These are phyloP conservation scores for Betula pendula DNA, from an alignment of 306 rosid species.

Conservation along the genomic window DNA sequence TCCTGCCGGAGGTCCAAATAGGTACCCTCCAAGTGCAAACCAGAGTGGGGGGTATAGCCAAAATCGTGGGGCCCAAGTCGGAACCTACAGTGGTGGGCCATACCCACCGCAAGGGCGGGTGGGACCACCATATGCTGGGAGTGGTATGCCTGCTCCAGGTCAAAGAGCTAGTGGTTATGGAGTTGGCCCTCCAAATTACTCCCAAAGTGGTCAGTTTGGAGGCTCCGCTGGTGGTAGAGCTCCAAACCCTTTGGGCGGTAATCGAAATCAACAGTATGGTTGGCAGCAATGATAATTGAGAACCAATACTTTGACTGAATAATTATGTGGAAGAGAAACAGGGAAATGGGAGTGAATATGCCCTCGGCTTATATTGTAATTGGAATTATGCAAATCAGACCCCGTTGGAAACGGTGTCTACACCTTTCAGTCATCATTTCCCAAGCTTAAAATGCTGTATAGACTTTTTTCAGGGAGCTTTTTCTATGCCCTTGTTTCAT, in stretches of 20 bases:
- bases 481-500: background rate
- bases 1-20: conserved; percentile 51
- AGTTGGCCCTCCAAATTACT: conserved; percentile 53
- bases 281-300: conserved; percentile 39
- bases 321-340: background rate
- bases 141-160: conserved; percentile 57
- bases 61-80: conserved; percentile 50
- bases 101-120: conserved; percentile 73
- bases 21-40: conserved; percentile 53
- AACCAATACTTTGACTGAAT: background rate
- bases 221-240: conserved; percentile 54
- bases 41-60: conserved; percentile 47
- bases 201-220: conserved; percentile 57
- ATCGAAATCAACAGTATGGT: conserved; percentile 58
- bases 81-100: conserved; percentile 49
- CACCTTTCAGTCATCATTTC: background rate
- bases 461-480: background rate
- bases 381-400: background rate
- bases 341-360: background rate
- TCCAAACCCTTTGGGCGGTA: conserved; percentile 45
- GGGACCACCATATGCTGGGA: conserved; percentile 60
- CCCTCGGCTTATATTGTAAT: background rate
- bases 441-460: background rate
- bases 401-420: too few relatives aligned
- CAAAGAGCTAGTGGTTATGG: conserved; percentile 60